These are phyloP conservation scores for Penicillium decumbens DNA, from an alignment of 2,329 filamentous ascomycete species.

Conservation along the genomic window DNA sequence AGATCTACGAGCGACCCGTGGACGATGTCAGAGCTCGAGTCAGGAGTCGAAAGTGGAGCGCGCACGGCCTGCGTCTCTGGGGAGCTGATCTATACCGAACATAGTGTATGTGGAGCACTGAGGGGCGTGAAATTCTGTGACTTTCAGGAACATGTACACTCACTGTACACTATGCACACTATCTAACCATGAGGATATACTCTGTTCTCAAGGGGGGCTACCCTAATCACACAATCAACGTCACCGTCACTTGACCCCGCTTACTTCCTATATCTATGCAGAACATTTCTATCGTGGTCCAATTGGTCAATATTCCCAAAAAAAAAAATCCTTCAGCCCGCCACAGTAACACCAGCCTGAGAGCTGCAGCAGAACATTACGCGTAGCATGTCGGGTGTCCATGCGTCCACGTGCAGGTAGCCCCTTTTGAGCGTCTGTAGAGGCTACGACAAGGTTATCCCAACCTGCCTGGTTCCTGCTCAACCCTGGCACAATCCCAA, in stretches of 20 bases:
- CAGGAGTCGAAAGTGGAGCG: slow-evolving; percentile 16
- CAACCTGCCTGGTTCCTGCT: slow-evolving; percentile 2
- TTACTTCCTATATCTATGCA: neutral
- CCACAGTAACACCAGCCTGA: slow-evolving; percentile 4
- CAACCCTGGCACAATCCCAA: neutral
- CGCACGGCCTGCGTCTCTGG: slow-evolving; percentile 10
- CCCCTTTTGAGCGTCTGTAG: slow-evolving; percentile 8
- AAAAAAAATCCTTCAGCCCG: slow-evolving; percentile 6
- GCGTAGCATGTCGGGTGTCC: slow-evolving; percentile 1
- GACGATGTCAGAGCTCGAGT: slow-evolving; percentile 1
- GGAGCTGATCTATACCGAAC: slow-evolving; percentile 17
- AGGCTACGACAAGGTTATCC: slow-evolving; percentile 15
- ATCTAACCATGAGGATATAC: too few relatives aligned
- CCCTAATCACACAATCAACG: neutral
- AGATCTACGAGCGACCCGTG: neutral
- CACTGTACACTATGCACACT: neutral
- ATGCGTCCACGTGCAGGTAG: slow-evolving; percentile 2
- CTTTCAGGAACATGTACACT: neutral
- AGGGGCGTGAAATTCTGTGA: slow-evolving; percentile 8
- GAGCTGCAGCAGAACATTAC: slow-evolving; percentile 8
- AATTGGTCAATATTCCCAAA: neutral
- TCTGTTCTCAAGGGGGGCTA: too few relatives aligned
- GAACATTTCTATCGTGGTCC: neutral
- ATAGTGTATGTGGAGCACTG: slow-evolving; percentile 8
- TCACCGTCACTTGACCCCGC: neutral